A percentile compares a stretch with the other conserved stretches of the same genome.
Conservation (phyloP, 2,329 filamentous ascomycete genomes). For the Ophiosphaerella korrae region DNA sequence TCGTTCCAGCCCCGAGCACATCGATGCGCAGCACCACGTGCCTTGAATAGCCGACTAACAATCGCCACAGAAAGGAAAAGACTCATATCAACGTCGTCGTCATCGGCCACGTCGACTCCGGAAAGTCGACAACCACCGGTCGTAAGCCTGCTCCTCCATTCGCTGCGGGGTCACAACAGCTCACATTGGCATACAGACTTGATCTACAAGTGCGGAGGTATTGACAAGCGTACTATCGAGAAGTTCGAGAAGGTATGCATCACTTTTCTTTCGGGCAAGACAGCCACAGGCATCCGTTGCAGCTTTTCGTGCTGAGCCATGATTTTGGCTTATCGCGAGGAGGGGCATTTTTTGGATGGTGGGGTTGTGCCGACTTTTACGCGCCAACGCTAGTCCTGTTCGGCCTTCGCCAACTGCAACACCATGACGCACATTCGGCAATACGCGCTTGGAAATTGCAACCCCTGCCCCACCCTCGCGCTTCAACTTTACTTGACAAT, state of each 20-base stretch:
- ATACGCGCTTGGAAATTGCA: not conserved
- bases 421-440: constrained; percentile 38
- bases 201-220: constrained; percentile 99
- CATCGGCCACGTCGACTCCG: constrained; percentile 99
- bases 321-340: constrained; percentile 39
- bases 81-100: constrained; percentile 94
- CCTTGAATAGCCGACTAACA: constrained; percentile 39
- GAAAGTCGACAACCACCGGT: constrained; percentile 95
- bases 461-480: not conserved
- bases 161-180: constrained; percentile 31
- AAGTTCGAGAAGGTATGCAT: constrained; percentile 99
- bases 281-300: constrained; percentile 16
- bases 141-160: constrained; percentile 60
- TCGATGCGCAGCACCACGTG: constrained; percentile 6
- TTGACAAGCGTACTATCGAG: constrained; percentile 99
- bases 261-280: constrained; percentile 23
- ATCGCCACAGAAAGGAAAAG: constrained; percentile 81
- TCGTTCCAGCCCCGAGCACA: constrained; percentile 30
- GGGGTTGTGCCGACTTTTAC: constrained; percentile 48
- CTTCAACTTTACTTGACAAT: constrained; percentile 12
- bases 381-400: constrained; percentile 42
- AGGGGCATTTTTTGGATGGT: constrained; percentile 47
- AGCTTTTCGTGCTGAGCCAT: constrained; percentile 32
- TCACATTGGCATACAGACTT: constrained; percentile 68
- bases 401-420: constrained; percentile 37